A percentile compares a stretch with the other conserved stretches of the same genome.
Conservation (phyloP, 1,284 basidiomycete genomes). For the Sphaerobolus stellatus region DNA sequence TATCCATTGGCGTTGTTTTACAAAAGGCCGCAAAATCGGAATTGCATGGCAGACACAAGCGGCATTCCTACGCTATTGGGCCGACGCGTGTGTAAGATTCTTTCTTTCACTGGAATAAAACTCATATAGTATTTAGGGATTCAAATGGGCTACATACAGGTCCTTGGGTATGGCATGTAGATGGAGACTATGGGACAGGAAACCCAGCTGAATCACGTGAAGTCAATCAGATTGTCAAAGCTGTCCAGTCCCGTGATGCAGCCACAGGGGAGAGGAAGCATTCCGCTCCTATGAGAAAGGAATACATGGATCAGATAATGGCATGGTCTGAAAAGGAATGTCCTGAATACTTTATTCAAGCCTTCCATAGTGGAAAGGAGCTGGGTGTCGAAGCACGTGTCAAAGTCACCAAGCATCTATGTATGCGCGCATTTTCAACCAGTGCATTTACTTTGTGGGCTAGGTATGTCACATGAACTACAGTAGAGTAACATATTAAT, state of each 20-base stretch:
- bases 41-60: constrained; percentile 25
- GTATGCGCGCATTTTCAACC: background rate
- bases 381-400: background rate
- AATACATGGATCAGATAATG: constrained; percentile 28
- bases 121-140: background rate
- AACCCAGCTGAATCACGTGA: constrained; percentile 25
- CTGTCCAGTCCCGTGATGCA: constrained; percentile 20
- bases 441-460: constrained; percentile 18
- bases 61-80: constrained; percentile 28
- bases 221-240: constrained; percentile 21
- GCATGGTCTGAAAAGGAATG: constrained; percentile 26
- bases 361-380: background rate
- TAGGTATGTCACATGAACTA: constrained; percentile 12
- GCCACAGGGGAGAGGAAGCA: constrained; percentile 23
- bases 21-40: constrained; percentile 13
- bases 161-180: constrained; percentile 21
- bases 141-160: constrained; percentile 24
- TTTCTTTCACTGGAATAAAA: constrained; percentile 16
- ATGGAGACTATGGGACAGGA: constrained; percentile 21
- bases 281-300: constrained; percentile 30
- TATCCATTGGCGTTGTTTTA: constrained; percentile 27
- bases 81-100: constrained; percentile 30
- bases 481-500: background rate
- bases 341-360: background rate
- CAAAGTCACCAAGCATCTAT: background rate